Evolutionary conservation across 805 yeast genomes (phyloP).

Genomic region (Saccharomycopsis fodiens): DNA sequence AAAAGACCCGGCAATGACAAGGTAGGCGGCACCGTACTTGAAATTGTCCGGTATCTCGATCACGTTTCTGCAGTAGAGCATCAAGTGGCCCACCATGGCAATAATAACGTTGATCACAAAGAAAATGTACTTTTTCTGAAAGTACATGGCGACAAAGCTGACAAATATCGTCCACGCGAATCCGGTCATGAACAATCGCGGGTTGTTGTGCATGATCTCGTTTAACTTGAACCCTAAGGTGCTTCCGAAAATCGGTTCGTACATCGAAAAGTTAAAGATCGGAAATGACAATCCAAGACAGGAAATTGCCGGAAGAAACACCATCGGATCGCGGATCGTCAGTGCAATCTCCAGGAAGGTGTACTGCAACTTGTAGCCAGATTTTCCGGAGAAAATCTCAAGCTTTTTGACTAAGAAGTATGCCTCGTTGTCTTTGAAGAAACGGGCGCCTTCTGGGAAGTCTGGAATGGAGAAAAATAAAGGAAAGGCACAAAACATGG

Average conservation of each 20-base stretch:
- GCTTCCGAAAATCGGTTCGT: conserved; percentile 57
- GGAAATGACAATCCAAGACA: conserved; percentile 62
- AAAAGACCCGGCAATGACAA: background rate
- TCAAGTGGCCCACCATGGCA: conserved; percentile 38
- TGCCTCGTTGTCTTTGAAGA: conserved; percentile 37
- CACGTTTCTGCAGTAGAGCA: background rate
- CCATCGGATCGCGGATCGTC: conserved; percentile 50
- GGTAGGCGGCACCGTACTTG: background rate
- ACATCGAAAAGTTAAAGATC: conserved; percentile 65
- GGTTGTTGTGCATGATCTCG: conserved; percentile 45
- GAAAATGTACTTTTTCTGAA: conserved; percentile 28
- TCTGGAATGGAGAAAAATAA: conserved; percentile 39
- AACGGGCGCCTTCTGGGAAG: conserved; percentile 39
- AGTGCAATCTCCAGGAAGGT: conserved; percentile 35
- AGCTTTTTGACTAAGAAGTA: conserved; percentile 20
- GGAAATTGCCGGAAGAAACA: conserved; percentile 49
- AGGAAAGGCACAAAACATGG: conserved; percentile 25
- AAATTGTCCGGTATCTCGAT: background rate
- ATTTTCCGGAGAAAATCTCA: conserved; percentile 23
- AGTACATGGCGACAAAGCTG: conserved; percentile 45
- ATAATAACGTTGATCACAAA: conserved; percentile 24
- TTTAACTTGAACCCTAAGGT: conserved; percentile 51
- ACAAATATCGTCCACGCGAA: conserved; percentile 45
- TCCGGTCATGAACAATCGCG: conserved; percentile 32
- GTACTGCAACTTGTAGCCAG: conserved; percentile 42